phyloP scores from a whole-genome alignment of 1,284 basidiomycete species.

The Leccinum holopus region DNA sequence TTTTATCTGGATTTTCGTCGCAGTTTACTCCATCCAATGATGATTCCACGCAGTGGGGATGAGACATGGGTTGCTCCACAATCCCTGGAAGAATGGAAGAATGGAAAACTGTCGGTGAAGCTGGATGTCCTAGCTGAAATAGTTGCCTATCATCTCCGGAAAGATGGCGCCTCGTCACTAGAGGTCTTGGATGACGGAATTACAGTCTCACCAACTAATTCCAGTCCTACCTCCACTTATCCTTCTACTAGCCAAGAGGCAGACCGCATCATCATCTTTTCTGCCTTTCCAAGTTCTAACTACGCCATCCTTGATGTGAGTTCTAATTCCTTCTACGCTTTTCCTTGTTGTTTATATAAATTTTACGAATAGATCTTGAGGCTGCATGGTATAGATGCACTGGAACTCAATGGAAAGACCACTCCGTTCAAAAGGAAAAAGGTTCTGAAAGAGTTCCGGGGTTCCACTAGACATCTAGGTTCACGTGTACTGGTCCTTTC shows the following conservation, averaged over 20 bases:
- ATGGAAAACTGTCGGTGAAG: background rate
- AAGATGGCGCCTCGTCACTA: background rate
- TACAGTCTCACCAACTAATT: background rate
- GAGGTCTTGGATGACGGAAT: background rate
- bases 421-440: background rate
- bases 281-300: background rate
- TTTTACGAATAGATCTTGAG: background rate
- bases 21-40: conserved; percentile 1
- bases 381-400: background rate
- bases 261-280: background rate
- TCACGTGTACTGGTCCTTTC: background rate
- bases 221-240: background rate
- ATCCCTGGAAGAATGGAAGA: background rate
- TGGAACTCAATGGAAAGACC: background rate
- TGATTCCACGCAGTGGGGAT: background rate
- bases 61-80: background rate
- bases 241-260: background rate
- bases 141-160: background rate
- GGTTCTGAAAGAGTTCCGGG: background rate
- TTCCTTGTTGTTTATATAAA: background rate
- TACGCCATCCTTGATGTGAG: background rate
- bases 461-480: background rate
- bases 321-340: background rate
- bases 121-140: background rate
- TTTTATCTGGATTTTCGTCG: conserved; percentile 5